Percentiles rank a stretch among this genome's conserved stretches.
phyloP scores from a whole-genome alignment of 352 stramenopile species.

The Thalassiosira hispida region DNA sequence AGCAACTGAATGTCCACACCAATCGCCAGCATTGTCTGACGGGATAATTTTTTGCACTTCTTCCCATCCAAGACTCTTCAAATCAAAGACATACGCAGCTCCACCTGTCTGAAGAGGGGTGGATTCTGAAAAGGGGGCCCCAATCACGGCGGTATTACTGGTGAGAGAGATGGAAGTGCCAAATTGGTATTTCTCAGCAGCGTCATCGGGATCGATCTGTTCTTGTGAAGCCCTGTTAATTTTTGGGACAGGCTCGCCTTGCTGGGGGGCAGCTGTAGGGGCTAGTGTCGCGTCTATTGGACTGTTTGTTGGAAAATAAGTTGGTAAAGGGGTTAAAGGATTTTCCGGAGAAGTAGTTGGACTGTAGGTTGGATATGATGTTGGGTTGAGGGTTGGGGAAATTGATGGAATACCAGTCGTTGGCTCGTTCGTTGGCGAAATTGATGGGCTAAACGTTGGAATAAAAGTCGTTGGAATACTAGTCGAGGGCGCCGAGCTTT shows the following conservation, averaged over 20 bases:
- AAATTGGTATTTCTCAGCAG: not conserved
- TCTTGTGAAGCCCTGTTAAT: too few relatives aligned
- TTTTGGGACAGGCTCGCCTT: too few relatives aligned
- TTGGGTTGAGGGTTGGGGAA: not conserved
- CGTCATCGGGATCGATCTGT: too few relatives aligned
- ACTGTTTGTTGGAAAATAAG: not conserved
- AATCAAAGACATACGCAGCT: constrained; percentile 1
- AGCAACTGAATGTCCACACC: not conserved
- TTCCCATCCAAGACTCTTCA: not conserved
- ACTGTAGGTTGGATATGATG: not conserved
- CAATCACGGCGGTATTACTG: not conserved
- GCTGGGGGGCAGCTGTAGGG: too few relatives aligned
- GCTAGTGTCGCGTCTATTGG: too few relatives aligned
- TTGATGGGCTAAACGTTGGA: not conserved
- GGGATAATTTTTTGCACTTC: not conserved
- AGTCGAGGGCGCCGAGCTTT: too few relatives aligned
- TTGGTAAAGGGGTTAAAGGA: not conserved
- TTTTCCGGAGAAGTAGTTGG: not conserved
- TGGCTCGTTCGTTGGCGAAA: not conserved
- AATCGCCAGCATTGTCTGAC: not conserved
- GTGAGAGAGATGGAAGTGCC: not conserved
- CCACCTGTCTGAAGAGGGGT: not conserved
- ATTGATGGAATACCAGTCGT: not conserved
- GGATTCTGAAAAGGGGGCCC: not conserved
- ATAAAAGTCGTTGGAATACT: not conserved